These are phyloP conservation scores for Colletotrichum camelliae DNA, from an alignment of 2,329 filamentous ascomycete genomes.

Conservation along the genomic window DNA sequence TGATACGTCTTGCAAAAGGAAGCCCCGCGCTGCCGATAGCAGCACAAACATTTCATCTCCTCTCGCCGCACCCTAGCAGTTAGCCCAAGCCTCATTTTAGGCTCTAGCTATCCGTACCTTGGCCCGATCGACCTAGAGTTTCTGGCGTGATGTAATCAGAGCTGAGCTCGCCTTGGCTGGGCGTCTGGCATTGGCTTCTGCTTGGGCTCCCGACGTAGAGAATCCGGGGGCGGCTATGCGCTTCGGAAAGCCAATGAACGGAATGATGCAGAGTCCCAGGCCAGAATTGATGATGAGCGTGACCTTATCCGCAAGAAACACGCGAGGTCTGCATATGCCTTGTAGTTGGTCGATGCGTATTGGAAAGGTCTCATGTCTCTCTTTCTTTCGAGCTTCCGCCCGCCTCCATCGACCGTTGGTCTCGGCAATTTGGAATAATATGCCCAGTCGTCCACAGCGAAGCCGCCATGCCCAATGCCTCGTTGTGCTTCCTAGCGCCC, in stretches of 20 bases:
- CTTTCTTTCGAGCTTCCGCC: background rate
- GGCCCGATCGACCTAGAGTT: background rate
- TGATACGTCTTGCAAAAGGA: background rate
- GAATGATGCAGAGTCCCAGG: background rate
- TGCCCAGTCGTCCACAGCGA: background rate
- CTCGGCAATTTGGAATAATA: background rate
- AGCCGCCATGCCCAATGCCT: background rate
- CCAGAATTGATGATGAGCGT: background rate
- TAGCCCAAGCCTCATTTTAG: background rate
- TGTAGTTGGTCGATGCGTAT: background rate
- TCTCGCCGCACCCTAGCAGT: background rate
- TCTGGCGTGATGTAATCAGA: background rate
- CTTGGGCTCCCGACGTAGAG: background rate
- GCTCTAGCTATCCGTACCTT: background rate
- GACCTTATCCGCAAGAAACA: background rate
- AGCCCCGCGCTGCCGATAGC: background rate
- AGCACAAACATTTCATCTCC: background rate
- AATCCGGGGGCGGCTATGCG: constrained; percentile 10
- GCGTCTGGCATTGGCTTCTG: background rate
- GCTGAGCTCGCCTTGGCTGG: background rate
- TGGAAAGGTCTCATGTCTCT: background rate
- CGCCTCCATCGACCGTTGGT: background rate
- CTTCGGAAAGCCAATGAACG: constrained; percentile 3
- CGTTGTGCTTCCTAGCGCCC: background rate
- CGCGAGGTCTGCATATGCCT: background rate